Percentiles rank a stretch among this genome's conserved stretches.
These are phyloP conservation scores for Funneliformis geosporum DNA, from an alignment of 192 early-diverging fungal species.

Conservation along the genomic window DNA sequence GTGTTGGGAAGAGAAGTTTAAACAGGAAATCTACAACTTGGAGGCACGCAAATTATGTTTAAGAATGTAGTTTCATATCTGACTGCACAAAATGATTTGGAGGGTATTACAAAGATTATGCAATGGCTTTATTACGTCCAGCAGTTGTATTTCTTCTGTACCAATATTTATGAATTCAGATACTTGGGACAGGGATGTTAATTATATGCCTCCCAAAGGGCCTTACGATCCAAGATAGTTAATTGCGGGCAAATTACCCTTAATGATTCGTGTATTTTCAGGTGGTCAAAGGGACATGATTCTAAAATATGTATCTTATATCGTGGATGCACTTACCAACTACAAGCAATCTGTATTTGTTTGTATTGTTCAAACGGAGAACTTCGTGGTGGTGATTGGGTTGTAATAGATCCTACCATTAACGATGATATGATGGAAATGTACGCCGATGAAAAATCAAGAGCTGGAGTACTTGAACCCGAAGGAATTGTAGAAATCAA, in stretches of 20 bases:
- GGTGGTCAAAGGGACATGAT: slow-evolving; percentile 98
- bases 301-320: slow-evolving; percentile 95
- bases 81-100: slow-evolving; percentile 93
- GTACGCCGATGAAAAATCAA: slow-evolving; percentile 90
- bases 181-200: slow-evolving; percentile 79
- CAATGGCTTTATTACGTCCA: slow-evolving; percentile 96
- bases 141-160: slow-evolving; percentile 67
- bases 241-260: slow-evolving; percentile 86
- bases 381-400: slow-evolving; percentile 98
- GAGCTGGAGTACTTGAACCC: slow-evolving; percentile 96
- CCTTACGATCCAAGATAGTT: slow-evolving; percentile 91
- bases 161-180: slow-evolving; percentile 66
- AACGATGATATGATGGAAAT: slow-evolving; percentile 99
- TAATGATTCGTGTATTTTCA: slow-evolving; percentile 98
- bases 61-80: slow-evolving; percentile 98
- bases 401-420: slow-evolving; percentile 95
- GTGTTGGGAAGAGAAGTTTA: slow-evolving; percentile 98
- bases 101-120: slow-evolving; percentile 88
- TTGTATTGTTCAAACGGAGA: slow-evolving; percentile 94
- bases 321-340: slow-evolving; percentile 93
- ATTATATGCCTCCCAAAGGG: slow-evolving; percentile 78
- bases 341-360: slow-evolving; percentile 99
- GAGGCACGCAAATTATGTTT: slow-evolving; percentile 99
- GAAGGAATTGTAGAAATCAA: slow-evolving; percentile 99
- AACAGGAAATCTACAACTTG: slow-evolving; percentile 92